A percentile compares a stretch with the other conserved stretches of the same genome.
phyloP scores from a whole-genome alignment of 192 early-diverging fungal species.

The Thamnidium elegans region DNA sequence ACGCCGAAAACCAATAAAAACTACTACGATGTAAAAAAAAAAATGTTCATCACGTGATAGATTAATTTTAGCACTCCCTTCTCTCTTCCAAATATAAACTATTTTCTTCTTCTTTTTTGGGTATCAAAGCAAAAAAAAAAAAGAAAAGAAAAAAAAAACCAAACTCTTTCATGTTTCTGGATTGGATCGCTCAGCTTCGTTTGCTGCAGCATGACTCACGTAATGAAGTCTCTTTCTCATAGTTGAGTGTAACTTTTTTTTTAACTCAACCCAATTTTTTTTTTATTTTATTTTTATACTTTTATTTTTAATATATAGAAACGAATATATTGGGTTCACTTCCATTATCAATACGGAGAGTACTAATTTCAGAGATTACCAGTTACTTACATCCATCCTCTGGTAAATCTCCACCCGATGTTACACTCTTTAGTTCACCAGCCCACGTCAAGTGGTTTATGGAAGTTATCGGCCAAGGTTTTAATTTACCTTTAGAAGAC shows the following conservation, averaged over 20 bases:
- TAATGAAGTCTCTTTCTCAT: slow-evolving; percentile 29
- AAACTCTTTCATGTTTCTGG: slow-evolving; percentile 61
- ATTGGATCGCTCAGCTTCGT: slow-evolving; percentile 67
- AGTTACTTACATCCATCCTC: slow-evolving; percentile 36
- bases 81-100: no score
- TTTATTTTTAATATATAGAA: slow-evolving; percentile 42
- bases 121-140: no score
- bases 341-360: slow-evolving; percentile 62
- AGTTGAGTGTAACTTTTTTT: neutral
- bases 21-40: no score
- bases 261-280: neutral
- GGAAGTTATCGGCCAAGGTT: slow-evolving; percentile 84
- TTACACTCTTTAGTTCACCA: slow-evolving; percentile 63
- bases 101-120: no score
- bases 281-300: neutral
- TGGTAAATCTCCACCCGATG: slow-evolving; percentile 43
- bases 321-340: slow-evolving; percentile 66
- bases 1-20: slow-evolving; percentile 10
- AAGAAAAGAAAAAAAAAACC: no score
- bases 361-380: slow-evolving; percentile 68
- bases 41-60: no score
- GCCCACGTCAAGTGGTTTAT: slow-evolving; percentile 82
- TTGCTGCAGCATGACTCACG: slow-evolving; percentile 71
- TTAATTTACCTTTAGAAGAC: slow-evolving; percentile 75
- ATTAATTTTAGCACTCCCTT: no score